phyloP scores from a whole-genome alignment of 1,284 basidiomycete genomes.

The Sporisorium reilianum region DNA sequence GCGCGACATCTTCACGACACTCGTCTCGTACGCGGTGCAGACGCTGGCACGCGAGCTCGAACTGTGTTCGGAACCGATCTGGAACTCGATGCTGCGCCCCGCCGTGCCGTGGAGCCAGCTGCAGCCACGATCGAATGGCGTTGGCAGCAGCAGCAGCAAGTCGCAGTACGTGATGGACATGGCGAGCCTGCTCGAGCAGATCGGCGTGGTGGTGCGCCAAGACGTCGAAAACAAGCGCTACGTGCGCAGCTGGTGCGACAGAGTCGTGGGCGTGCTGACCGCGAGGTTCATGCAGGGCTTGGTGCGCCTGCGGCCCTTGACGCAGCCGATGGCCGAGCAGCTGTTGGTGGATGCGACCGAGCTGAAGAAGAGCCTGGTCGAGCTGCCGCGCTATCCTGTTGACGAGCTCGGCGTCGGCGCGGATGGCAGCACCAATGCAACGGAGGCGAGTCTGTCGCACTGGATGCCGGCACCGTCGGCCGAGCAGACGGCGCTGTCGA shows the following conservation, averaged over 20 bases:
- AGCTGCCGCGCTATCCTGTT: conserved; percentile 58
- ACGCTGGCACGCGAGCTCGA: conserved; percentile 57
- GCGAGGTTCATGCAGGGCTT: conserved; percentile 52
- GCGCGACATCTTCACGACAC: conserved; percentile 79
- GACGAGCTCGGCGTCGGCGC: conserved; percentile 34
- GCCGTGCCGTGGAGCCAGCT: conserved; percentile 55
- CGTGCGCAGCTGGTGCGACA: conserved; percentile 66
- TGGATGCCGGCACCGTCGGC: conserved; percentile 36
- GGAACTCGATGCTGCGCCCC: conserved; percentile 63
- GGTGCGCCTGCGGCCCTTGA: conserved; percentile 60
- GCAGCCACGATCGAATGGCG: conserved; percentile 18
- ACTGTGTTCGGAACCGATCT: conserved; percentile 58
- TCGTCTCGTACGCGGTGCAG: conserved; percentile 58
- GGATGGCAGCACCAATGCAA: conserved; percentile 20
- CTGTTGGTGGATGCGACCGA: conserved; percentile 54
- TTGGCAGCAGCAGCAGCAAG: conserved; percentile 13
- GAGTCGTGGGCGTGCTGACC: conserved; percentile 53
- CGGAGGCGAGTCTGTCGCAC: conserved; percentile 34
- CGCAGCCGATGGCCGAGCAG: conserved; percentile 52
- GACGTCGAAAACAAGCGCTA: conserved; percentile 67
- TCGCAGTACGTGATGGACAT: conserved; percentile 62
- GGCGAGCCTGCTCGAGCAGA: conserved; percentile 58
- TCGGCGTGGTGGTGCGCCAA: conserved; percentile 64
- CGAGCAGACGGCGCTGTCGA: conserved; percentile 41
- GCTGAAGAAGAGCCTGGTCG: conserved; percentile 52